Evolutionary conservation across 2,329 filamentous ascomycete species (phyloP), one percentile per base, ranked within the genome.

Genomic region (Paecilomyces variotii): DNA sequence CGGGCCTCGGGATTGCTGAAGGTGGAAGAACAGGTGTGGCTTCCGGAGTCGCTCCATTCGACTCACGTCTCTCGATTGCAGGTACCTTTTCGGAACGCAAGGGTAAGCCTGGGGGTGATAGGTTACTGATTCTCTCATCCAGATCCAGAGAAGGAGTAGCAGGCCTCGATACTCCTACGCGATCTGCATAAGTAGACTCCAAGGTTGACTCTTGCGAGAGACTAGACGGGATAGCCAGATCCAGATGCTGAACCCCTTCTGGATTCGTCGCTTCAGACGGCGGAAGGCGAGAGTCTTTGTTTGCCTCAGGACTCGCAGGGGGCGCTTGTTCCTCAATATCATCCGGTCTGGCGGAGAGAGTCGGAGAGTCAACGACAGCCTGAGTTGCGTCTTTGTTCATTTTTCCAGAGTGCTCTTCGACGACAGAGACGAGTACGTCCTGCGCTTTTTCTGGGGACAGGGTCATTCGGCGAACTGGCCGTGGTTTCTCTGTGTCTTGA

Each of bases 391-490:
- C 66, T 51, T 65, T 66, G 30, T 69, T 66, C 45, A 70, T 69
- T 57, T 74, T 73, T 7, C 70, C 74, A 3, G 79, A 77, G 64
- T 88, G 82, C 66, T 87, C 84, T 66, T 88, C 83, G 12, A 88
- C 81, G 2, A 87, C 85, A 7, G 85, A 86, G 5, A 82, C 81
- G 28, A 89, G 72, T 63, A 87, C 83, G 67, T 87, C 79, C 56
- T 85, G 81, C 7, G 84, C 82, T 65, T 86, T 86, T 64, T 88
- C 85, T 0, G 80, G 79, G 12, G 80, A 86, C 62, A 84, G 78
- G 50, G 72, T 77, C 71, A 75, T 72, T 59, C 74, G 74, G 61
- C 72, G 72, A 64, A 72, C 64, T 57, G 70, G 64, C 26, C 69
- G 67, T 57, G 69, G 68, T 51, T 66, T 67, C 56, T 65, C 61